Percentiles rank a stretch among this genome's conserved stretches.
Evolutionary conservation across 352 stramenopile genomes (phyloP).

Genomic region (Phytopythium delawarense): DNA sequence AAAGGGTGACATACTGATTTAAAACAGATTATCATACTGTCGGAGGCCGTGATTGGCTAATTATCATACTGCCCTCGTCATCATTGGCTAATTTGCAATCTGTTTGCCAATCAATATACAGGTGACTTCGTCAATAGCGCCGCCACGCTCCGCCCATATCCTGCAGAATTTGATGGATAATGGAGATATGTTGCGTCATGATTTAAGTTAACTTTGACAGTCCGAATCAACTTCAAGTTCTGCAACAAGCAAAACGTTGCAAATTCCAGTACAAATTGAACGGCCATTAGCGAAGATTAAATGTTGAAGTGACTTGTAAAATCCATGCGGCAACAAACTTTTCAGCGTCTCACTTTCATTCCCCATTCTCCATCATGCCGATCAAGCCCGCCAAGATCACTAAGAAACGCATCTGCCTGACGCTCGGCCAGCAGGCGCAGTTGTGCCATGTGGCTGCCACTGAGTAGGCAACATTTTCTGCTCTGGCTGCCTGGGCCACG

Average conservation of each 20-base stretch:
- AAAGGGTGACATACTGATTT: no score
- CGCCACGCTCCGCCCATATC: neutral
- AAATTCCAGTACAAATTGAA: constrained; percentile 1
- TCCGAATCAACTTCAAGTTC: neutral
- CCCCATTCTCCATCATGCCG: neutral
- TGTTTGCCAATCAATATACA: no score
- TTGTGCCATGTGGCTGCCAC: neutral
- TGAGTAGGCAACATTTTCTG: neutral
- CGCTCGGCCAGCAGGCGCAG: neutral
- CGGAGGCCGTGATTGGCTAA: no score
- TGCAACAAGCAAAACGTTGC: neutral
- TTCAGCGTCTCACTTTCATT: neutral
- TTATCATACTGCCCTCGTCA: no score
- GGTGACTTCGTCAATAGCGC: neutral
- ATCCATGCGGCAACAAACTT: neutral
- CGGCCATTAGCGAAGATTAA: neutral
- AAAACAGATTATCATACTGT: no score
- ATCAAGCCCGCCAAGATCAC: neutral
- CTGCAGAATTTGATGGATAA: constrained; percentile 1
- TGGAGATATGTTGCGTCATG: neutral
- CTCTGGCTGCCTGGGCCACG: neutral
- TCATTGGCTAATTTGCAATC: no score
- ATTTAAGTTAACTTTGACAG: constrained; percentile 1
- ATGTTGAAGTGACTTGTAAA: neutral
- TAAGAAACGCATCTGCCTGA: neutral